Conservation (phyloP, 2,329 filamentous ascomycete genomes). For the Penicillium sp. region DNA sequence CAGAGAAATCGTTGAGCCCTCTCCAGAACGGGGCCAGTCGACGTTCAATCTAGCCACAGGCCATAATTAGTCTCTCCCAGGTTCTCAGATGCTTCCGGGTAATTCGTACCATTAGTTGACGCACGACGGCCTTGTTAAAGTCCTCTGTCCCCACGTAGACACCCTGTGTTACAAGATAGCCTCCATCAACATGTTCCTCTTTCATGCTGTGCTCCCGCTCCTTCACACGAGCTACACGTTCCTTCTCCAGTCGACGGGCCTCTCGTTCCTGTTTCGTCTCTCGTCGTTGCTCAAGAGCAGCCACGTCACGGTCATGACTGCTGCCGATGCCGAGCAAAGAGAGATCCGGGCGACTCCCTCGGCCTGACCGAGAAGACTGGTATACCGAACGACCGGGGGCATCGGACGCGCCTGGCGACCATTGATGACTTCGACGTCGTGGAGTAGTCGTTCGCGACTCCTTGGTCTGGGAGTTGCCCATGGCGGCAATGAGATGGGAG, state of each 20-base stretch:
- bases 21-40: constrained; percentile 93
- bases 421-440: constrained; percentile 31
- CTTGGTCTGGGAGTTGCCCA: constrained; percentile 50
- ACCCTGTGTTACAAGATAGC: constrained; percentile 89
- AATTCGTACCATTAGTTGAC: constrained; percentile 76
- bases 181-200: constrained; percentile 91
- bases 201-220: constrained; percentile 87
- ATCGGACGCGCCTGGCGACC: constrained; percentile 28
- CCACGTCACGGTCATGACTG: constrained; percentile 49
- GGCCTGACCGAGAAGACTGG: constrained; percentile 45
- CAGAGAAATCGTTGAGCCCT: constrained; percentile 82
- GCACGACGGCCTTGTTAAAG: constrained; percentile 82
- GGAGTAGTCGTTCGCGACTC: constrained; percentile 39
- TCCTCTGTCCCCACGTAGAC: constrained; percentile 91
- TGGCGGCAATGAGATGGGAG: constrained; percentile 19
- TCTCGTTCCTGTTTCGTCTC: constrained; percentile 93
- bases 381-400: constrained; percentile 30
- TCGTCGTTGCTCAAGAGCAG: constrained; percentile 59
- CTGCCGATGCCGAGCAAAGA: constrained; percentile 58
- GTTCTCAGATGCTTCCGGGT: not conserved
- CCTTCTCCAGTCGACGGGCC: constrained; percentile 77
- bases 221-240: constrained; percentile 70
- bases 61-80: constrained; percentile 16
- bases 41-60: constrained; percentile 75
- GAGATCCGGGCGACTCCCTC: constrained; percentile 58